These are phyloP conservation scores for Lepiota brunneoincarnata DNA, from an alignment of 768 basidiomycete species.

Conservation along the genomic window DNA sequence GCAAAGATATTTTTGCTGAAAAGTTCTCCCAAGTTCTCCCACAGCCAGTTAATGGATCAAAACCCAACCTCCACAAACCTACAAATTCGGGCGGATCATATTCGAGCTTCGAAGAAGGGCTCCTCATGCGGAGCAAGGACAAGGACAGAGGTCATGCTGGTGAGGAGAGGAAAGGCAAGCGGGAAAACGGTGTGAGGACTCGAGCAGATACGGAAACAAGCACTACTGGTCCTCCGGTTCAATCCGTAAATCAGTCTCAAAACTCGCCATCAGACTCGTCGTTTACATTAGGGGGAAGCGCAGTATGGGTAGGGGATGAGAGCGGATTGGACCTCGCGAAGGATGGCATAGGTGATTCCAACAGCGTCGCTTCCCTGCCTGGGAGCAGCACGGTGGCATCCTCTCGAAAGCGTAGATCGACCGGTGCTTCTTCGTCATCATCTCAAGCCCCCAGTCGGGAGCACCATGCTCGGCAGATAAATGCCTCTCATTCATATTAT, in stretches of 20 bases:
- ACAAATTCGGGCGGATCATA: constrained; percentile 61
- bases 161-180: constrained; percentile 34
- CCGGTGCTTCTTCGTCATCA: constrained; percentile 72
- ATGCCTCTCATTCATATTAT: constrained; percentile 37
- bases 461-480: constrained; percentile 31
- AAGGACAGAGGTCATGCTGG: constrained; percentile 25
- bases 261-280: constrained; percentile 70
- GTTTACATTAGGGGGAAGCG: constrained; percentile 75
- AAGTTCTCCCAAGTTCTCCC: constrained; percentile 53
- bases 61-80: constrained; percentile 38
- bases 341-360: constrained; percentile 38
- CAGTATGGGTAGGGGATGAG: constrained; percentile 84
- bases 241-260: constrained; percentile 28
- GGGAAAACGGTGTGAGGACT: constrained; percentile 25
- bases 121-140: constrained; percentile 44
- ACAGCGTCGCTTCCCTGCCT: constrained; percentile 38
- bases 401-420: constrained; percentile 57
- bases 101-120: constrained; percentile 68
- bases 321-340: constrained; percentile 51
- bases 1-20: constrained; percentile 90
- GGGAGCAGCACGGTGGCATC: constrained; percentile 38
- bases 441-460: constrained; percentile 50
- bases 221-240: constrained; percentile 26
- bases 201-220: constrained; percentile 37
- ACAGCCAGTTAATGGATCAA: constrained; percentile 26